A percentile compares a stretch with the other conserved stretches of the same genome.
phyloP scores from a whole-genome alignment of 1,284 basidiomycete genomes.

The Mycosarcoma mackinlayi region DNA sequence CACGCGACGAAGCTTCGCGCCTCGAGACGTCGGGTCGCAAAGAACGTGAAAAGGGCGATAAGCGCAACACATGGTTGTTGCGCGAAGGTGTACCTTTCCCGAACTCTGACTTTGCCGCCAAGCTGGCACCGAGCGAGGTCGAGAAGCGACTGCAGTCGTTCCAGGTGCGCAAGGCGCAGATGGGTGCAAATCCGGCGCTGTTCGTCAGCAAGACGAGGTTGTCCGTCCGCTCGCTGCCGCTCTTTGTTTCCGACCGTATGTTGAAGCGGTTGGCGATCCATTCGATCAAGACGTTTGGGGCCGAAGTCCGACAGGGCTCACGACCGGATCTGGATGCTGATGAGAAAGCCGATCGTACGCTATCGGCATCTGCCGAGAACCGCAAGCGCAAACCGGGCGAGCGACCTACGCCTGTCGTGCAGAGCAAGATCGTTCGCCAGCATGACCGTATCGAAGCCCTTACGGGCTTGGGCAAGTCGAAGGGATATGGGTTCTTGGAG shows the following conservation, averaged over 20 bases:
- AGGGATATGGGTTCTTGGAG: slow-evolving; percentile 96
- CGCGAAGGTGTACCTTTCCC: slow-evolving; percentile 76
- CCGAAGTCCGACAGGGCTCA: slow-evolving; percentile 78
- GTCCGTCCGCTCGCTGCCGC: slow-evolving; percentile 89
- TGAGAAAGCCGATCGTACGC: slow-evolving; percentile 74
- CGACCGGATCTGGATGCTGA: slow-evolving; percentile 78
- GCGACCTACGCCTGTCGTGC: slow-evolving; percentile 75
- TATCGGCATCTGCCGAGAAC: slow-evolving; percentile 49
- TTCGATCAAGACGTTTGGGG: slow-evolving; percentile 81
- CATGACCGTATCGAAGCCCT: slow-evolving; percentile 86
- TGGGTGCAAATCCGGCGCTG: slow-evolving; percentile 86
- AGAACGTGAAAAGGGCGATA: slow-evolving; percentile 86
- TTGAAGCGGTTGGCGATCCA: slow-evolving; percentile 88
- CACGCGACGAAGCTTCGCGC: slow-evolving; percentile 84
- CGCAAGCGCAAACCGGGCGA: slow-evolving; percentile 69
- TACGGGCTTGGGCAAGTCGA: slow-evolving; percentile 85
- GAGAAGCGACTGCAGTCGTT: slow-evolving; percentile 62
- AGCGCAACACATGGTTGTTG: slow-evolving; percentile 93
- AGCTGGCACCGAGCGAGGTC: slow-evolving; percentile 51
- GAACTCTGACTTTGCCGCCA: slow-evolving; percentile 47
- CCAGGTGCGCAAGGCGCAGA: slow-evolving; percentile 59
- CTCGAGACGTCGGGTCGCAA: slow-evolving; percentile 86
- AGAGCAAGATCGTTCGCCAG: slow-evolving; percentile 89
- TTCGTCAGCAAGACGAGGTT: slow-evolving; percentile 94
- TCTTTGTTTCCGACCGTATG: slow-evolving; percentile 87